Percentiles rank a stretch among this genome's conserved stretches.
Evolutionary conservation across 352 stramenopile genomes (phyloP).

Genomic region (Globisporangium carolinianum): DNA sequence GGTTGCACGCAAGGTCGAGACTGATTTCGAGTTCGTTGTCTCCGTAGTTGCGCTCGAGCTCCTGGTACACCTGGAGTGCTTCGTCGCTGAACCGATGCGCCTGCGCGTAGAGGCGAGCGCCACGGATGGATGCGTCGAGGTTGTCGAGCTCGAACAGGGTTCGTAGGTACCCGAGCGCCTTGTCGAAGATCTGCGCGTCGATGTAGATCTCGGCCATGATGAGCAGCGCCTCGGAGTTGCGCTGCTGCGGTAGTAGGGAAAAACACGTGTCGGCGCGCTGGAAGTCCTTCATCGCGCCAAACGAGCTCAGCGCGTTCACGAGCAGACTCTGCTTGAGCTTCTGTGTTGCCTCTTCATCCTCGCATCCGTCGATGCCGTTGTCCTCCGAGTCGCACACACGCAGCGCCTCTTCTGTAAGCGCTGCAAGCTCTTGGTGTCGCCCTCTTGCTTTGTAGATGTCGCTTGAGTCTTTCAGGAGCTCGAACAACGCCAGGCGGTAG

Average conservation of each 20-base stretch:
- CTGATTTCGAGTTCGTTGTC: slow-evolving; percentile 48
- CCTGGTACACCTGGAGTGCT: slow-evolving; percentile 49
- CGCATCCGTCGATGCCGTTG: slow-evolving; percentile 18
- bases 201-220: slow-evolving; percentile 60
- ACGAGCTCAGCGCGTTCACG: slow-evolving; percentile 37
- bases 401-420: slow-evolving; percentile 56
- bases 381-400: slow-evolving; percentile 48
- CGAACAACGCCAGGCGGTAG: slow-evolving; percentile 32
- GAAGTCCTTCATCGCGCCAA: slow-evolving; percentile 37
- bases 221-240: slow-evolving; percentile 29
- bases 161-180: slow-evolving; percentile 31
- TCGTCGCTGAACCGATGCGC: slow-evolving; percentile 38
- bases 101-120: slow-evolving; percentile 37
- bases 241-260: slow-evolving; percentile 26
- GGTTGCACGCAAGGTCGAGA: slow-evolving; percentile 54
- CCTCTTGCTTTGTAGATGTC: slow-evolving; percentile 33
- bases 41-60: slow-evolving; percentile 54
- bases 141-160: slow-evolving; percentile 51
- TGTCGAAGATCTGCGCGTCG: slow-evolving; percentile 33
- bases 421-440: slow-evolving; percentile 29
- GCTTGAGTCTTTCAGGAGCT: slow-evolving; percentile 41
- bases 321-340: slow-evolving; percentile 42
- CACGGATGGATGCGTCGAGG: slow-evolving; percentile 34
- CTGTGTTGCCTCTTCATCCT: slow-evolving; percentile 12
- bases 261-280: slow-evolving; percentile 61